phyloP scores from a whole-genome alignment of 2,329 filamentous ascomycete species.

The Arthroderma sp. region DNA sequence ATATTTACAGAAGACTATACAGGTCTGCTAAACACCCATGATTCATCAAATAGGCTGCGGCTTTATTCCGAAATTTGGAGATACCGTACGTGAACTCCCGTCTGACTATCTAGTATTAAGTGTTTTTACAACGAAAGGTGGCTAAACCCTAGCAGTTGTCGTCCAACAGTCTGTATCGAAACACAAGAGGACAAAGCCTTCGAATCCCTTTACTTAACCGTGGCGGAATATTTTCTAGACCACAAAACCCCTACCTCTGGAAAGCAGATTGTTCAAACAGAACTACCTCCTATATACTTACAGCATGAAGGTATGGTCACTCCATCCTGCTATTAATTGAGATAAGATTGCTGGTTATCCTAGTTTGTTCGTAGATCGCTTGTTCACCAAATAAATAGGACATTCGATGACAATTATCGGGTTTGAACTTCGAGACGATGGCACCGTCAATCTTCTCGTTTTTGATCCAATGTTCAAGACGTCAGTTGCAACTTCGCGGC shows the following conservation, averaged over 20 bases:
- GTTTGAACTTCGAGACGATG: constrained; percentile 56
- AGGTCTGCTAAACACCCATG: not conserved
- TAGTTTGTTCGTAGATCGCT: not conserved
- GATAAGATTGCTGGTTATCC: not conserved
- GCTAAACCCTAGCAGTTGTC: constrained; percentile 34
- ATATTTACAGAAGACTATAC: not conserved
- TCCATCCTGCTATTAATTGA: not conserved
- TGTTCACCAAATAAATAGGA: constrained; percentile 34
- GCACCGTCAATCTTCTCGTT: constrained; percentile 59
- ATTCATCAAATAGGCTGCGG: constrained; percentile 51
- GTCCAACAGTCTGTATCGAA: constrained; percentile 47
- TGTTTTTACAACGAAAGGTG: not conserved
- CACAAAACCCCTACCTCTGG: constrained; percentile 37
- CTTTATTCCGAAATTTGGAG: constrained; percentile 57
- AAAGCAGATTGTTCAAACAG: constrained; percentile 57
- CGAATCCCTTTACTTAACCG: constrained; percentile 50
- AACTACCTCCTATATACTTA: constrained; percentile 74
- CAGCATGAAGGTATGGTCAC: constrained; percentile 56
- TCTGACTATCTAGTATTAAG: not conserved
- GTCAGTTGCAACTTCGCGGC: constrained; percentile 48
- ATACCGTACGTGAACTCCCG: constrained; percentile 44
- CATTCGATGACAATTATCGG: constrained; percentile 88
- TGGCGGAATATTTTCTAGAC: constrained; percentile 65
- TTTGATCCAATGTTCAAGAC: constrained; percentile 80
- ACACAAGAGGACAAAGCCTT: constrained; percentile 38